Base-by-base conservation (phyloP, 2,329 filamentous ascomycete genomes). In the Fusarium torulosum region DNA sequence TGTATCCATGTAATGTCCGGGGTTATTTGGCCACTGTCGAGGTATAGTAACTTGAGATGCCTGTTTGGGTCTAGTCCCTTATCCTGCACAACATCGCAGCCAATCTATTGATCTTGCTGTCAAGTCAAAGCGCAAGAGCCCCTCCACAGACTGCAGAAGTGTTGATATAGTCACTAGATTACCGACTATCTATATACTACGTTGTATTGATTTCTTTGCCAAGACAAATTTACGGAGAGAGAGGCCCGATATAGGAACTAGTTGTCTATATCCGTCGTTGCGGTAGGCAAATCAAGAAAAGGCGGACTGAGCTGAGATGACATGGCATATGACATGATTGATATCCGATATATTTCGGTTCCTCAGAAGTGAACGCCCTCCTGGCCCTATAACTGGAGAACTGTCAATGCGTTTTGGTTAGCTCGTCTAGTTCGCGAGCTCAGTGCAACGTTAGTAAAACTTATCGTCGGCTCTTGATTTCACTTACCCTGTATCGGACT, bases 31-130 rank as follows among this genome's bases (percentile, higher is more conserved):
- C 35, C 58, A 38, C 59, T 57, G 56, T 55, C 71, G 55, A 44
- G 14, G 25, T 20, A 25, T 43, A 29, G 27, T 29, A 11, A 29
- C 43, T 41, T 27, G 53, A 63, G 50, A 70, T 72, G 69, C 71
- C 69, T 71, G 27, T 72, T 71, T 29, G 7, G 58, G 67, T 45
- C 55, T 69, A 67, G 64, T 44, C 31, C 31, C 15, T 45, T 13
- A 19, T 41, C 14, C 45, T 67, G 45, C 50, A 50, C 21, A 46
- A 41, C 49, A 53, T 61, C 9, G 21, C 17, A 37, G 35, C 40
- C 41, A 37, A 46, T 46, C 50, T 29, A 44, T 20, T 59, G 20
- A 63, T 53, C 35, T 46, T 23, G 35, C 6, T 47, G 35, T 23
- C 44, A 63, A 63, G 59, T 45, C 38, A 63, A 62, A 56, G 42